Conservation (phyloP, 768 basidiomycete genomes). For the Tulasnella sp. region DNA sequence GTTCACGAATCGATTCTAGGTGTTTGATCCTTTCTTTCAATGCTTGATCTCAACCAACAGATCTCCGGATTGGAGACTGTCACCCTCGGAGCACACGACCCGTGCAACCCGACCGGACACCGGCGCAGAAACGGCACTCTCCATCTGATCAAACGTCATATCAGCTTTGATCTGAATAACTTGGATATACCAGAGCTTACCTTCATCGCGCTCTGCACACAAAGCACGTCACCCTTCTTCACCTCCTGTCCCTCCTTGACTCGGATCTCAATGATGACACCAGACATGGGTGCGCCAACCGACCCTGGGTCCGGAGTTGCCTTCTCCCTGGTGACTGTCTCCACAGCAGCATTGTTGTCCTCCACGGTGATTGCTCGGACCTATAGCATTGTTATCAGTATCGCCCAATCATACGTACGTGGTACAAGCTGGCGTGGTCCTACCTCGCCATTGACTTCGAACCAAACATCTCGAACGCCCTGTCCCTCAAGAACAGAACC, state of each 20-base stretch:
- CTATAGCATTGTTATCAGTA: slow-evolving; percentile 30
- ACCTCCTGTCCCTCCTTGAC: slow-evolving; percentile 97
- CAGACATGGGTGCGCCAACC: slow-evolving; percentile 96
- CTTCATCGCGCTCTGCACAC: slow-evolving; percentile 97
- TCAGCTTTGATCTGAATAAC: slow-evolving; percentile 16
- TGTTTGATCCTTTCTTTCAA: slow-evolving; percentile 7
- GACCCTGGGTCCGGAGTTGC: slow-evolving; percentile 88
- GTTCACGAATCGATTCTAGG: no score
- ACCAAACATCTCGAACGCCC: slow-evolving; percentile 94
- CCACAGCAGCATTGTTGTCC: slow-evolving; percentile 94
- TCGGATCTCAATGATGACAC: slow-evolving; percentile 94
- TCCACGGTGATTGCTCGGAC: slow-evolving; percentile 91
- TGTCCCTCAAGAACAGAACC: slow-evolving; percentile 86
- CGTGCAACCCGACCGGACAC: slow-evolving; percentile 95
- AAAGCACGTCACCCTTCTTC: slow-evolving; percentile 94
- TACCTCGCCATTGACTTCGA: slow-evolving; percentile 95
- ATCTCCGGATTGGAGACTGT: slow-evolving; percentile 92
- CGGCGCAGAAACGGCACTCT: slow-evolving; percentile 90
- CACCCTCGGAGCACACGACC: slow-evolving; percentile 83
- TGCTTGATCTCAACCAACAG: slow-evolving; percentile 81
- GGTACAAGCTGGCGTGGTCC: slow-evolving; percentile 15
- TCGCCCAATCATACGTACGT: neutral
- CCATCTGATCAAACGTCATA: slow-evolving; percentile 56
- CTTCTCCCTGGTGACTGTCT: slow-evolving; percentile 89
- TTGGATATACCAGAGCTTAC: slow-evolving; percentile 30